A percentile compares a stretch with the other conserved stretches of the same genome.
Evolutionary conservation across 371 early-diverging fungal species (phyloP).

Genomic region (Phascolomyces articulosus): DNA sequence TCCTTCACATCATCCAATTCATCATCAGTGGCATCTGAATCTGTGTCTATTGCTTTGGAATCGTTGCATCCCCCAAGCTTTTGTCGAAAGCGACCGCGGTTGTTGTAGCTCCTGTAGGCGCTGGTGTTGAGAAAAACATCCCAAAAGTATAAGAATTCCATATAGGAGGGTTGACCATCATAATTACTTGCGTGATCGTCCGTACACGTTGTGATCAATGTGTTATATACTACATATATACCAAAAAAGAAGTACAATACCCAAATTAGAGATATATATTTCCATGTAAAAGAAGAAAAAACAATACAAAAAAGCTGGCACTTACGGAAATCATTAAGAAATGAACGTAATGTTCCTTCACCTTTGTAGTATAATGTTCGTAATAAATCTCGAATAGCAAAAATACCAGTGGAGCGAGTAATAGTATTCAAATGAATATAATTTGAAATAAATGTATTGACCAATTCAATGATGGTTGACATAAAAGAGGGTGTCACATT

Average conservation of each 20-base stretch:
- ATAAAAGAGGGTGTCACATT: slow-evolving; percentile 50
- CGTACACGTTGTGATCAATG: slow-evolving; percentile 59
- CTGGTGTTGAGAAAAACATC: slow-evolving; percentile 21
- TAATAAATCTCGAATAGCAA: slow-evolving; percentile 53
- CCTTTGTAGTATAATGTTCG: slow-evolving; percentile 54
- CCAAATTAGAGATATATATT: too few relatives aligned
- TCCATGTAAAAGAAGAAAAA: background rate
- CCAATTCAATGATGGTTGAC: slow-evolving; percentile 49
- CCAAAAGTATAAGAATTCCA: slow-evolving; percentile 44
- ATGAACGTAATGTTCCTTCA: slow-evolving; percentile 48
- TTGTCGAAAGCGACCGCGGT: background rate
- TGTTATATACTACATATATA: slow-evolving; percentile 64
- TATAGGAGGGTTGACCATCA: slow-evolving; percentile 24
- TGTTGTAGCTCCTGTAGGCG: background rate
- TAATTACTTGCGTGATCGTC: slow-evolving; percentile 9
- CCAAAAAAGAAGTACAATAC: background rate
- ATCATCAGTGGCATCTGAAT: background rate
- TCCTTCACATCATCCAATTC: background rate
- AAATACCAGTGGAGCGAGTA: slow-evolving; percentile 42
- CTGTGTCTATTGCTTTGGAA: too few relatives aligned
- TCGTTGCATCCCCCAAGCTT: background rate
- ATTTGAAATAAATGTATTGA: slow-evolving; percentile 44
- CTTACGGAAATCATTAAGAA: slow-evolving; percentile 54
- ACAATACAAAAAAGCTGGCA: background rate
- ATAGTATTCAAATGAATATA: slow-evolving; percentile 44